Base-by-base conservation (phyloP, 1,284 basidiomycete genomes). In the Rhodotorula mucilaginosa region DNA sequence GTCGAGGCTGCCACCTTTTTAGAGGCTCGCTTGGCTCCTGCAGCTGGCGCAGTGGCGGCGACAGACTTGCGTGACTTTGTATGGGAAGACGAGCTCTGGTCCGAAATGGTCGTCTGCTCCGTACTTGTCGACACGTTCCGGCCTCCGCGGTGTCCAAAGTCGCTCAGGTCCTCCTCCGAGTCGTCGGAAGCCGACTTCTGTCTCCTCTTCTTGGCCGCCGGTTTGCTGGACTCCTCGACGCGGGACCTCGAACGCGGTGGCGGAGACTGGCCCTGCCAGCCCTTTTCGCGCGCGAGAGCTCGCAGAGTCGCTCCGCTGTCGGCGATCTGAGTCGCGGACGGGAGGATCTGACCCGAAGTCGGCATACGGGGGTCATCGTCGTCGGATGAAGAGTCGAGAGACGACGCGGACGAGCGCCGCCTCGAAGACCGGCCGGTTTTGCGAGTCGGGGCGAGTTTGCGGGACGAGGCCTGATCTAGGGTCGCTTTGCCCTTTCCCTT, bases 321-420 rank as follows among this genome's bases (percentile, higher is more conserved):
- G 6, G 64, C 65, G 44, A 64, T 6, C 58, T 73, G 71, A 16
- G 68, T 73, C 26, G 65, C 64, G n/a, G 47, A 58, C 23, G 60
- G 68, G 26, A 48, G 54, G 13, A 19, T 56, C 34, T 65, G 44
- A 2, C 39, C 23, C 13, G 2, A n/a, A 13, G 39, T 39, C 6
- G 46, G 39, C 15, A 44, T 54, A 31, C 34, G 54, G 44, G 48
- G 47, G 47, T 19, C 26, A 8, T 64, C 57, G 10, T 52, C 61
- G 62, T 29, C 58, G 8, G 64, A 61, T 19, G 31, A 34, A 5
- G 51, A 48, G 31, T n/a, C 21, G 49, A 39, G 60, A n/a, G 46
- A 51, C 48, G 47, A 56, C 6, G 49, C 63, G 3, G 65, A 67
- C n/a, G 51, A 29, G 59, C 58, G 60, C 34, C 47, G 18, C 29